Percentiles rank a stretch among this genome's conserved stretches.
Evolutionary conservation across 306 rosid genomes (phyloP).

Genomic region (Quercus bicolor): DNA sequence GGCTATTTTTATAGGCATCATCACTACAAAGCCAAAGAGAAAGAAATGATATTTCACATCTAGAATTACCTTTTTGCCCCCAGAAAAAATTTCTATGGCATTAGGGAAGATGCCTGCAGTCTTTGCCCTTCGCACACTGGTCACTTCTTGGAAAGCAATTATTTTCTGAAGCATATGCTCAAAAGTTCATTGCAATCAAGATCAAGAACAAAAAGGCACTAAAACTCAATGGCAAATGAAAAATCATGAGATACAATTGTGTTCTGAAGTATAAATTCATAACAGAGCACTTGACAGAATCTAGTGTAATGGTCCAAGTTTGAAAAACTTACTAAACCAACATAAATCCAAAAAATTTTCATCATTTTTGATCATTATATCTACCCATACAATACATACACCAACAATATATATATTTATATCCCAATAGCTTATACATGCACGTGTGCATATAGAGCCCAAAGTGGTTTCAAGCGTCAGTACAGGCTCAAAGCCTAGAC

Average conservation of each 20-base stretch:
- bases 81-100: conserved; percentile 83
- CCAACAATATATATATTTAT: no score
- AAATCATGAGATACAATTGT: conserved; percentile 5
- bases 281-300: not conserved
- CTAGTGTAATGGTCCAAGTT: conserved; percentile 2
- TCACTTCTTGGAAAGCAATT: conserved; percentile 77
- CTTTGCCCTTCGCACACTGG: conserved; percentile 80
- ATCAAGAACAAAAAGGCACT: conserved; percentile 5
- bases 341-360: not conserved
- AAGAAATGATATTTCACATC: not conserved
- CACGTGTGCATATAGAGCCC: no score
- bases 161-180: conserved; percentile 60
- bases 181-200: conserved; percentile 4
- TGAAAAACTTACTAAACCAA: not conserved
- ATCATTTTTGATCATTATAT: not conserved
- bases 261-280: conserved; percentile 6
- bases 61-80: conserved; percentile 63
- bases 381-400: no score
- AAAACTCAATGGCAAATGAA: conserved; percentile 1
- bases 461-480: no score
- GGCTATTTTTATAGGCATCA: conserved; percentile 14
- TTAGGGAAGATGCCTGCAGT: conserved; percentile 95
- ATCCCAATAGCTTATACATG: no score
- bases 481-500: no score
- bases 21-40: conserved; percentile 14